Conservation (phyloP, 305 asterid genomes). For the Plantago lanceolata region DNA sequence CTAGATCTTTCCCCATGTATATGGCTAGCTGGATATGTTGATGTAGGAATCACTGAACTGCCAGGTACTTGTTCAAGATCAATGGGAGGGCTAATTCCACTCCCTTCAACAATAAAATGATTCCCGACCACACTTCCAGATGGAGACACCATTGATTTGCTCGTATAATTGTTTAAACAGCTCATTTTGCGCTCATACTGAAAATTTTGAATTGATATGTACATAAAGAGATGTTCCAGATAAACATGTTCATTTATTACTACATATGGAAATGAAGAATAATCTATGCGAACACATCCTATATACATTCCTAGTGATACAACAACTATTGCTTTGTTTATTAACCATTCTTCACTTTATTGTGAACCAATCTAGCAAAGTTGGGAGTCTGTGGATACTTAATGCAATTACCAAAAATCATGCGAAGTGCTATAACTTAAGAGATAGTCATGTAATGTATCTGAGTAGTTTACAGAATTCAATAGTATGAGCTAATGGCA, state of each 20-base stretch:
- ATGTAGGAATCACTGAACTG: slow-evolving; percentile 16
- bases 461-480: not conserved
- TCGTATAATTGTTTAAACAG: slow-evolving; percentile 32
- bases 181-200: slow-evolving; percentile 39
- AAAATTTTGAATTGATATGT: slow-evolving; percentile 12
- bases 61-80: slow-evolving; percentile 20
- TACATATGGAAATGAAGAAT: slow-evolving; percentile 11
- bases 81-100: slow-evolving; percentile 17
- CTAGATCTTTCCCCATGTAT: slow-evolving; percentile 34
- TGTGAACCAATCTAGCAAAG: not conserved
- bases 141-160: slow-evolving; percentile 27
- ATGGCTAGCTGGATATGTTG: slow-evolving; percentile 24
- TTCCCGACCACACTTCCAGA: slow-evolving; percentile 22
- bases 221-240: slow-evolving; percentile 1
- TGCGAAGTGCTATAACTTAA: too few relatives aligned
- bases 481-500: not conserved
- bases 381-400: too few relatives aligned
- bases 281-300: not conserved
- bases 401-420: too few relatives aligned
- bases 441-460: not conserved
- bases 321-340: slow-evolving; percentile 4
- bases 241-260: slow-evolving; percentile 8
- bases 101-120: slow-evolving; percentile 21
- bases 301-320: slow-evolving; percentile 1
- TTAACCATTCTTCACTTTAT: not conserved